phyloP scores from a whole-genome alignment of 2,329 filamentous ascomycete genomes.

The Neonectria coccinea region DNA sequence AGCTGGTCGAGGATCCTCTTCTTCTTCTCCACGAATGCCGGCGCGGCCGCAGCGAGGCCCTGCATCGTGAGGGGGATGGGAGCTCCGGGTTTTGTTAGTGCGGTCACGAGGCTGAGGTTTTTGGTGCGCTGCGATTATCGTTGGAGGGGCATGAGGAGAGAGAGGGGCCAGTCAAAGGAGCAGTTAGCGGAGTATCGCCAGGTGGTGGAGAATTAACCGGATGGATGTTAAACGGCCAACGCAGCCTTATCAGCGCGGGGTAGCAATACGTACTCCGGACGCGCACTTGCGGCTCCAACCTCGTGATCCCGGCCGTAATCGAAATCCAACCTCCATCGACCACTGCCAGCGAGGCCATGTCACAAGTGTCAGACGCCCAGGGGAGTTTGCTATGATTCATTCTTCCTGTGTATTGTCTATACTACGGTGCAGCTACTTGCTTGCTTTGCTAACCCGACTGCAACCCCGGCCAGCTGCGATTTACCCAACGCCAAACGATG shows the following conservation, averaged over 20 bases:
- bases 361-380: constrained; percentile 13
- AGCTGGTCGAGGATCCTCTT: constrained; percentile 78
- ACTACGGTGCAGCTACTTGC: constrained; percentile 25
- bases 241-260: constrained; percentile 39
- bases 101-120: constrained; percentile 42
- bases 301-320: constrained; percentile 38
- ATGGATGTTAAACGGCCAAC: constrained; percentile 34
- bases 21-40: constrained; percentile 72
- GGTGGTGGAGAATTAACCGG: background rate
- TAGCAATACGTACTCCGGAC: constrained; percentile 28
- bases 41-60: constrained; percentile 48
- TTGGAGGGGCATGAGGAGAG: constrained; percentile 24
- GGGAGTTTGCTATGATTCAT: constrained; percentile 18
- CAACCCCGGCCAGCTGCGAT: constrained; percentile 29
- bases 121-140: constrained; percentile 28
- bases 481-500: constrained; percentile 41
- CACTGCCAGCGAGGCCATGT: constrained; percentile 13
- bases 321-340: constrained; percentile 36
- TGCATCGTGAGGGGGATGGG: constrained; percentile 41
- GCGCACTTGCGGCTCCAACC: constrained; percentile 33
- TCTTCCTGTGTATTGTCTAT: constrained; percentile 34
- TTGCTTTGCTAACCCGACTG: constrained; percentile 28
- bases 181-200: constrained; percentile 27
- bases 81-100: constrained; percentile 36
- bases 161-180: constrained; percentile 19